phyloP scores from a whole-genome alignment of 2,329 filamentous ascomycete species.

The Emmonsiellopsis sp. region DNA sequence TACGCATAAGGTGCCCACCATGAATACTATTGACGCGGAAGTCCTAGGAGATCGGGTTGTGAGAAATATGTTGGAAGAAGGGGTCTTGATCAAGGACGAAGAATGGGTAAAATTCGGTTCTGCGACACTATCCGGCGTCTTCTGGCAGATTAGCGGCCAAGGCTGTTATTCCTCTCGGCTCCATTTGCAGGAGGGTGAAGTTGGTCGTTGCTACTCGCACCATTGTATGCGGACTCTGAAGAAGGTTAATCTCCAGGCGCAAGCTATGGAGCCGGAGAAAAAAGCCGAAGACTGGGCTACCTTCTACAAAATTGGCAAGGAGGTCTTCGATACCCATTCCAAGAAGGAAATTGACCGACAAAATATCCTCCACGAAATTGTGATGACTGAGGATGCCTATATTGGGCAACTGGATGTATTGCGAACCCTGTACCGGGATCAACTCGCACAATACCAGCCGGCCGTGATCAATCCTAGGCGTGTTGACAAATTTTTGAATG shows the following conservation, averaged over 20 bases:
- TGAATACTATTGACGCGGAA: conserved; percentile 97
- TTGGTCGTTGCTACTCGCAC: conserved; percentile 80
- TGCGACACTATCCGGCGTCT: conserved; percentile 72
- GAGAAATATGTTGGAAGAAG: conserved; percentile 66
- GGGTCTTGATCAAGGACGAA: conserved; percentile 75
- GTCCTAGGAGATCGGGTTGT: conserved; percentile 70
- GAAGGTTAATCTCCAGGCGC: conserved; percentile 78
- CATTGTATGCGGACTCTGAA: conserved; percentile 91
- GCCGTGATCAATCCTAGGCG: conserved; percentile 72
- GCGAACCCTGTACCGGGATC: conserved; percentile 74
- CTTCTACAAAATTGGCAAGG: conserved; percentile 75
- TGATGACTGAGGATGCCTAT: conserved; percentile 84
- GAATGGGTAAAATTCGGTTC: conserved; percentile 94
- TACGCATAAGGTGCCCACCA: conserved; percentile 89
- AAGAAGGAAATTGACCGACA: conserved; percentile 89
- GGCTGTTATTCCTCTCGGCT: conserved; percentile 85
- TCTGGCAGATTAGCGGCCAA: conserved; percentile 84
- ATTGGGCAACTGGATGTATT: conserved; percentile 85
- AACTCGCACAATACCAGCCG: conserved; percentile 61
- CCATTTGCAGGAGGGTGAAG: conserved; percentile 52
- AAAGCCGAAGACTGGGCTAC: conserved; percentile 78
- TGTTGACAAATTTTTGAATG: conserved; percentile 66
- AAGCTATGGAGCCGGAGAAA: conserved; percentile 57
- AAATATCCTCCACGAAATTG: conserved; percentile 90
- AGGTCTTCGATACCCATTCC: conserved; percentile 58